Percentiles rank a stretch among this genome's conserved stretches.
Conservation (phyloP, 1,284 basidiomycete genomes). For the Melampsora americana region DNA sequence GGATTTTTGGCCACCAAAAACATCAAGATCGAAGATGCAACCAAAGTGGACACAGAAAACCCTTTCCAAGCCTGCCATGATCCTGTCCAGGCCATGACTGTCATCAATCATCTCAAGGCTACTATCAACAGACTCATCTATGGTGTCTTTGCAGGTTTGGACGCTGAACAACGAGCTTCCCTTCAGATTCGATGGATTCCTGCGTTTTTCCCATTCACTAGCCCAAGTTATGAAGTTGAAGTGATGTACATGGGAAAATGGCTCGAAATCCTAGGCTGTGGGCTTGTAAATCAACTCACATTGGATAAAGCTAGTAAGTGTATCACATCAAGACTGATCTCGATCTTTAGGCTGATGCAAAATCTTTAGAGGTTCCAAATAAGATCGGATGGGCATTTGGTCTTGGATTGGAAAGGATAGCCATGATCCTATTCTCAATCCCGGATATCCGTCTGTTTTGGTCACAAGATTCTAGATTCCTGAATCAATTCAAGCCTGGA, state of each 20-base stretch:
- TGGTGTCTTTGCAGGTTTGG: slow-evolving; percentile 64
- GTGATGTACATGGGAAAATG: slow-evolving; percentile 92
- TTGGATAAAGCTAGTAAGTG: slow-evolving; percentile 76
- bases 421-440: slow-evolving; percentile 95
- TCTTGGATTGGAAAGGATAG: slow-evolving; percentile 91
- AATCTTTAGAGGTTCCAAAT: slow-evolving; percentile 64
- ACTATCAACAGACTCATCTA: slow-evolving; percentile 85
- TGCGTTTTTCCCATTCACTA: slow-evolving; percentile 96
- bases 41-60: slow-evolving; percentile 64
- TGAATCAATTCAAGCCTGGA: slow-evolving; percentile 76
- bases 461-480: slow-evolving; percentile 83
- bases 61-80: slow-evolving; percentile 77
- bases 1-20: slow-evolving; percentile 19
- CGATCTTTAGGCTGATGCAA: neutral
- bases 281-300: slow-evolving; percentile 84
- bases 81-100: slow-evolving; percentile 58
- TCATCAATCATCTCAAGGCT: slow-evolving; percentile 81
- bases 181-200: slow-evolving; percentile 93
- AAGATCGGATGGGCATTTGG: slow-evolving; percentile 98
- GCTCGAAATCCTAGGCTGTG: slow-evolving; percentile 93
- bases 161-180: slow-evolving; percentile 60
- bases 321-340: neutral
- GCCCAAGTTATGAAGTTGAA: slow-evolving; percentile 95
- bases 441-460: slow-evolving; percentile 99
- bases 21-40: slow-evolving; percentile 73